Base-by-base conservation (phyloP, 805 yeast species). In the Candida jianshihensis region DNA sequence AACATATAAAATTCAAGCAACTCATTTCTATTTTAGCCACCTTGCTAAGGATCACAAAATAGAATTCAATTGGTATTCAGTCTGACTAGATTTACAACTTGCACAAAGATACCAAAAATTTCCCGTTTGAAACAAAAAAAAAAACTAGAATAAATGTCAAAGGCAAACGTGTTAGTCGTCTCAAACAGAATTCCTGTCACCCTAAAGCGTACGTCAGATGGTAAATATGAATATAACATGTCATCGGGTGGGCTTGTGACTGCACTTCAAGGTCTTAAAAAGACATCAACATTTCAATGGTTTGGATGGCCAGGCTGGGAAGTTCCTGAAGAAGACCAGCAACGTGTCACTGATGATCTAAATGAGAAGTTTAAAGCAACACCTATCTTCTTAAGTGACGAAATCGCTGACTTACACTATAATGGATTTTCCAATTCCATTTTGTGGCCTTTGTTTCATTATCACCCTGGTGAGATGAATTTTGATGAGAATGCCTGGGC, bases 381-480 rank as follows among this genome's bases (percentile, higher is more conserved):
- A 26, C 98, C 99, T 3, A 80, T 92, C 35, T 92, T 81, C 63
- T 60, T 92, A 40, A 71, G 78, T 43, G 97, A 92, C 53, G 86
- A 83, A 43, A 71, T 92, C 44, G 97, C 97, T 1, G 97, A 92
- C 53, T 69, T 92, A 46, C 97, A 92, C 63, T 92, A 92, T 63
- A 92, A 94, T 57, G 98, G 97, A 21, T 92, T 94, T 61, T 75
- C 87, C 44, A 92, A 92, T 61, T 83, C 95, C 13, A 92, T 92
- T 44, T 65, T 92, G 45, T 92, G 99, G 99, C 99, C 99, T 1
- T 63, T 94, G 42, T 92, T 92, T 67, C 99, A 92, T 59, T 92
- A 92, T 61, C 98, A 92, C 56, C 98, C 99, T 1, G 98, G 97
- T 42, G 98, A 94, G 60, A 92, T 94, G 83, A 89, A 86, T 57